Evolutionary conservation across 257 asterid genomes (phyloP).

Genomic region (Penstemon davidsonii): DNA sequence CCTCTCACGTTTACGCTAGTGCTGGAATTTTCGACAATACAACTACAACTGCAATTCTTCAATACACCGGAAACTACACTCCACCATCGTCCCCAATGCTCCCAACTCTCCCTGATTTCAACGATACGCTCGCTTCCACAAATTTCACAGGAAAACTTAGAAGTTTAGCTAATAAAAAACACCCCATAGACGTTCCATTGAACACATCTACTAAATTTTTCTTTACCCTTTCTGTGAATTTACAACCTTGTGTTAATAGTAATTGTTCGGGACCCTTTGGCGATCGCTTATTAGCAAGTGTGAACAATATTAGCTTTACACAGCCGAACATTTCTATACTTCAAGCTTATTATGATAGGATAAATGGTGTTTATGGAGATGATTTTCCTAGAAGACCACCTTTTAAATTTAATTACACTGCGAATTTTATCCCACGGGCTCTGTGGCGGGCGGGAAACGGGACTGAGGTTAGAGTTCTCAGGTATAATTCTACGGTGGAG

Average conservation of each 20-base stretch:
- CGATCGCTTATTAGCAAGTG: conserved; percentile 36
- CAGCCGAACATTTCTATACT: conserved; percentile 42
- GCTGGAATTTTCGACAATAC: conserved; percentile 21
- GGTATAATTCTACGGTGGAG: conserved; percentile 54
- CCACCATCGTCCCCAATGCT: conserved; percentile 35
- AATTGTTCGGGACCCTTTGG: conserved; percentile 34
- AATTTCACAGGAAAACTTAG: conserved; percentile 33
- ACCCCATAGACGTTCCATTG: conserved; percentile 44
- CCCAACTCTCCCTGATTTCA: conserved; percentile 32
- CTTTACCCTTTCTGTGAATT: conserved; percentile 45
- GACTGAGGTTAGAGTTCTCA: conserved; percentile 42
- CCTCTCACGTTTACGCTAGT: conserved; percentile 37
- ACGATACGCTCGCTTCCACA: conserved; percentile 27
- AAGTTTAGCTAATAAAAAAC: conserved; percentile 30
- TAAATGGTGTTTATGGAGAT: conserved; percentile 38
- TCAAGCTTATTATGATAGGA: conserved; percentile 46
- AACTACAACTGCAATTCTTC: conserved; percentile 44
- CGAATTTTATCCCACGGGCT: conserved; percentile 18
- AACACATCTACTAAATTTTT: conserved; percentile 28
- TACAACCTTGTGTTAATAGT: conserved; percentile 30
- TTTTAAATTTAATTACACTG: conserved; percentile 41
- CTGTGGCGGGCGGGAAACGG: conserved; percentile 23
- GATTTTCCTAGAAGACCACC: conserved; percentile 51
- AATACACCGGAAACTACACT: conserved; percentile 40
- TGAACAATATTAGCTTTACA: conserved; percentile 48